These are phyloP conservation scores for Thielaviopsis ethacetica DNA, from an alignment of 2,329 filamentous ascomycete genomes.

Conservation along the genomic window DNA sequence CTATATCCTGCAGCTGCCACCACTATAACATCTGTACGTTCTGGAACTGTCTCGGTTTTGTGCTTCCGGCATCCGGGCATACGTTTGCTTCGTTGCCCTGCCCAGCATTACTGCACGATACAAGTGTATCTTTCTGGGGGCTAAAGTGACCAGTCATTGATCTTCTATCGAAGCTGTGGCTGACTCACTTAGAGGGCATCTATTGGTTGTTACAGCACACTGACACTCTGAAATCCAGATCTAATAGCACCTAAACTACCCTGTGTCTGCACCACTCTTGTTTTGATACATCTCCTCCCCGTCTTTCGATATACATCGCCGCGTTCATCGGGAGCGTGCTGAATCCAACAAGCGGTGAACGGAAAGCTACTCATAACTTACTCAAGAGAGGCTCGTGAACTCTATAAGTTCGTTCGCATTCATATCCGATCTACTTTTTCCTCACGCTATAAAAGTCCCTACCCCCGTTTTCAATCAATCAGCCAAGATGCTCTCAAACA, in stretches of 20 bases:
- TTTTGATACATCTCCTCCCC: neutral
- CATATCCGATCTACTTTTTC: neutral
- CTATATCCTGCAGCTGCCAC: neutral
- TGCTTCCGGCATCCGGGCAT: neutral
- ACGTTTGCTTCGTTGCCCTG: neutral
- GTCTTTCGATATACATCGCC: neutral
- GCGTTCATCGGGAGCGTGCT: neutral
- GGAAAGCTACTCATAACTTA: neutral
- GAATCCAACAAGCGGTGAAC: conserved; percentile 1
- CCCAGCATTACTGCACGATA: neutral
- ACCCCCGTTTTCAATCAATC: neutral
- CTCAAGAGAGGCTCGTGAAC: neutral
- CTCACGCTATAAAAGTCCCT: neutral
- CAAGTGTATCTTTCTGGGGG: neutral
- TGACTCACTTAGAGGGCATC: neutral
- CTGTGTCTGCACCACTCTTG: too few species aligned
- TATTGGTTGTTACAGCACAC: neutral
- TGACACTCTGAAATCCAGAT: neutral
- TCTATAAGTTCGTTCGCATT: neutral
- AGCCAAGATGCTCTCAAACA: neutral
- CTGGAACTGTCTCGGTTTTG: neutral
- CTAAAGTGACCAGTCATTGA: too few species aligned
- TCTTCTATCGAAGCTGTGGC: neutral
- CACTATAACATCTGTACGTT: neutral
- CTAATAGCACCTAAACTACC: too few species aligned